Conservation (phyloP, 352 stramenopile species). For the Pythium aristosporum region DNA sequence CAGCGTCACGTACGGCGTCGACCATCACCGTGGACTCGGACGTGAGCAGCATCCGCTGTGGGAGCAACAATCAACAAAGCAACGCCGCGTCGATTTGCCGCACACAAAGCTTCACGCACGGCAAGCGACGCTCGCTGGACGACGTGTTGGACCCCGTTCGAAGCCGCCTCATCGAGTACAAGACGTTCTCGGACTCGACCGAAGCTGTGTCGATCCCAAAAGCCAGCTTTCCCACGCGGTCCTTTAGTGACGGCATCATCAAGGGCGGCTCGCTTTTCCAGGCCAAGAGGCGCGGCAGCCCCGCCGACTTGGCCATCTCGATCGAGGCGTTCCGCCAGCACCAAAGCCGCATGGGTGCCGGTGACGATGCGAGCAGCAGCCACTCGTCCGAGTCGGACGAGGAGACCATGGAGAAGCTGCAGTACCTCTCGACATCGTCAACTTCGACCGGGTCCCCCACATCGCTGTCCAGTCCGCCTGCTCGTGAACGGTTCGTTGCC, state of each 20-base stretch:
- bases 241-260: conserved; percentile 77
- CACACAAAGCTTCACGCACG: conserved; percentile 51
- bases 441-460: conserved; percentile 11
- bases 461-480: conserved; percentile 17
- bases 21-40: conserved; percentile 17
- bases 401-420: conserved; percentile 35
- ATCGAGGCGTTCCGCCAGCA: conserved; percentile 74
- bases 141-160: conserved; percentile 72
- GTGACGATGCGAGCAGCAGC: conserved; percentile 34
- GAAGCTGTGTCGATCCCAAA: conserved; percentile 49
- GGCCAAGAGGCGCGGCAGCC: conserved; percentile 63
- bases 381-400: conserved; percentile 40
- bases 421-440: conserved; percentile 34
- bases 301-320: conserved; percentile 70
- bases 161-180: conserved; percentile 78
- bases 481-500: conserved; percentile 5
- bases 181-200: conserved; percentile 61
- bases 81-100: not conserved
- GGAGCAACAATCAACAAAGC: conserved; percentile 7
- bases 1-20: conserved; percentile 7
- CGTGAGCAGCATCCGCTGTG: conserved; percentile 24
- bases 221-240: conserved; percentile 60
- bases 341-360: conserved; percentile 56
- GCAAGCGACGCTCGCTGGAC: conserved; percentile 70
- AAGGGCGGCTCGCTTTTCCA: conserved; percentile 58